phyloP scores from a whole-genome alignment of 179 eudicot species.

The Spinacia oleracea region DNA sequence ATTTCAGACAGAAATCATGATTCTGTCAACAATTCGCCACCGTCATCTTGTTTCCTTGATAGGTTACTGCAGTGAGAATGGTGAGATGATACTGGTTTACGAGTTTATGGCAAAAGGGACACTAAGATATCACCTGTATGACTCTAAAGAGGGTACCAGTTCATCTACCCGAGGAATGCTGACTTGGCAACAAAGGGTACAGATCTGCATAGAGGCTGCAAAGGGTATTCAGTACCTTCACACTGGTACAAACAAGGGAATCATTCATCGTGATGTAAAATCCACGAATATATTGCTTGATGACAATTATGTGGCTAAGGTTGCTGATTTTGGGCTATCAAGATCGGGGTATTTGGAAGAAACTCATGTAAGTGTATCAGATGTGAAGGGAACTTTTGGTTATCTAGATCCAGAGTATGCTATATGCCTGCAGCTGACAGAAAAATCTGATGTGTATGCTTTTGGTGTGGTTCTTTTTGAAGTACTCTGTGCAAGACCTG shows the following conservation, averaged over 20 bases:
- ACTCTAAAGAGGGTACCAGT: not conserved
- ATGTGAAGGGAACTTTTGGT: constrained; percentile 65
- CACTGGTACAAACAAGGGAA: constrained; percentile 41
- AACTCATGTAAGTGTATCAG: constrained; percentile 40
- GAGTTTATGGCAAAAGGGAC: constrained; percentile 81
- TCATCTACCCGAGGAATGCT: constrained; percentile 18
- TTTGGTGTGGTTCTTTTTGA: constrained; percentile 72
- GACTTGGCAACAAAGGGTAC: constrained; percentile 55
- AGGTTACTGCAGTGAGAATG: constrained; percentile 64
- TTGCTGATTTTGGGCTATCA: constrained; percentile 68
- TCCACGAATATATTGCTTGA: constrained; percentile 73
- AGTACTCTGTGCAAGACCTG: constrained; percentile 59
- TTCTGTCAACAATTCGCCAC: constrained; percentile 59
- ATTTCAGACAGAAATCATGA: constrained; percentile 58
- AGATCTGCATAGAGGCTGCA: constrained; percentile 65
- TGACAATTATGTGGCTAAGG: constrained; percentile 56
- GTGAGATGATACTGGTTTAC: constrained; percentile 70
- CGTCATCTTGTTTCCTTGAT: constrained; percentile 63
- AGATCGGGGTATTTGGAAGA: constrained; percentile 44
- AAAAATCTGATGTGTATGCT: constrained; percentile 67
- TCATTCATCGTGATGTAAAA: constrained; percentile 71
- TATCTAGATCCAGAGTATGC: constrained; percentile 63
- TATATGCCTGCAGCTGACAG: constrained; percentile 45
- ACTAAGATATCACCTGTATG: constrained; percentile 51
- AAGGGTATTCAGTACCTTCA: constrained; percentile 66